Evolutionary conservation across 2,329 filamentous ascomycete genomes (phyloP).

Genomic region (Metarhizium brunneum): DNA sequence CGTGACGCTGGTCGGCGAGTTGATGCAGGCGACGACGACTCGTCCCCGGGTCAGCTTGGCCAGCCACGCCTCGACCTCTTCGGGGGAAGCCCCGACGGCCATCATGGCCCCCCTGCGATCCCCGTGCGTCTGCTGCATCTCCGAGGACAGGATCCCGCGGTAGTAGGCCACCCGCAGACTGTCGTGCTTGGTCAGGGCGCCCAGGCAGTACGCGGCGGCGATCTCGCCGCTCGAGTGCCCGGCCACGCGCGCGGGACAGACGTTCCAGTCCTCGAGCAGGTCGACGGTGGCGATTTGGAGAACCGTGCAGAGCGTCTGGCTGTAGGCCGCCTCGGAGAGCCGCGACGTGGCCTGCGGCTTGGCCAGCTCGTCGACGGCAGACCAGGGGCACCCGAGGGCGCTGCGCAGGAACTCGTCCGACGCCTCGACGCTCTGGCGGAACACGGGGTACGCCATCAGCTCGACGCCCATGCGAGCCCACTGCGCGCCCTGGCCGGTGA

Average conservation of each 20-base stretch:
- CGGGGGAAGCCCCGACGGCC: constrained; percentile 14
- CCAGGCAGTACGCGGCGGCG: constrained; percentile 24
- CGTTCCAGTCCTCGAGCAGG: constrained; percentile 18
- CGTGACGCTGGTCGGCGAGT: constrained; percentile 15
- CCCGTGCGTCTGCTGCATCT: neutral
- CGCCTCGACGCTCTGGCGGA: constrained; percentile 11
- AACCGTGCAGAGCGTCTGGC: constrained; percentile 35
- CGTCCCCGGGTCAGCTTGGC: neutral
- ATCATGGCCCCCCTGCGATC: constrained; percentile 19
- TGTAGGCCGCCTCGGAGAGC: constrained; percentile 30
- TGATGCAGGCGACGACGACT: constrained; percentile 12
- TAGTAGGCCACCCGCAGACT: neutral
- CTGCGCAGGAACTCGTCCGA: constrained; percentile 18
- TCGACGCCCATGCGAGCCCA: constrained; percentile 29
- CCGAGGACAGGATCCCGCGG: neutral
- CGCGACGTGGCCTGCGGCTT: constrained; percentile 23
- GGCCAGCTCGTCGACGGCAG: constrained; percentile 26
- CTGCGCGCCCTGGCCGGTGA: constrained; percentile 32
- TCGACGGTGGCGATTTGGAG: constrained; percentile 33
- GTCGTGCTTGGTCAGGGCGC: neutral
- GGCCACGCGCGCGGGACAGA: constrained; percentile 19
- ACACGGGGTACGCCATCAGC: constrained; percentile 26
- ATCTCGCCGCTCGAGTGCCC: constrained; percentile 31
- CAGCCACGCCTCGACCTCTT: neutral
- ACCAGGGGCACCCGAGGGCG: constrained; percentile 26